Evolutionary conservation across 2,329 filamentous ascomycete genomes (phyloP).

Genomic region (Alternaria burnsii): DNA sequence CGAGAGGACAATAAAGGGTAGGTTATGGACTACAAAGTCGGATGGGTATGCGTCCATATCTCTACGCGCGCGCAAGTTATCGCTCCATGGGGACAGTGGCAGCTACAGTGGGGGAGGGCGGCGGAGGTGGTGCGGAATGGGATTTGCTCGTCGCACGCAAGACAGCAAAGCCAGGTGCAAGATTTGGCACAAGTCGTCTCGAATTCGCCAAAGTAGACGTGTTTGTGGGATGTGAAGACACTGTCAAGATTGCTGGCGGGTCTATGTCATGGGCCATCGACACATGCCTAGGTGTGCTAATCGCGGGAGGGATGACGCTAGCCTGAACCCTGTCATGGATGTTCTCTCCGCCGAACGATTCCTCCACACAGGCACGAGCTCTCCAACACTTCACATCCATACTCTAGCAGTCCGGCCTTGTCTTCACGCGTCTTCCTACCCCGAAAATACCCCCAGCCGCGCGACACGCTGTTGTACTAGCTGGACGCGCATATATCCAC

Average conservation of each 20-base stretch:
- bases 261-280: conserved; percentile 15
- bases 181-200: not conserved
- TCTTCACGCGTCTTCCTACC: conserved; percentile 6
- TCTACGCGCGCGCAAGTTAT: conserved; percentile 30
- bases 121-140: conserved; percentile 18
- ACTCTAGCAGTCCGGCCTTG: not conserved
- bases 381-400: conserved; percentile 6
- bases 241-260: conserved; percentile 6
- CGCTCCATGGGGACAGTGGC: conserved; percentile 36
- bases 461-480: not conserved
- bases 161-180: not conserved
- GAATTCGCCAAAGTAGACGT: not conserved
- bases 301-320: conserved; percentile 10
- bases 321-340: conserved; percentile 11
- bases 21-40: conserved; percentile 85
- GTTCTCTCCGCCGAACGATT: conserved; percentile 8
- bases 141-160: conserved; percentile 5
- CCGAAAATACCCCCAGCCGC: not conserved
- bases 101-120: conserved; percentile 9
- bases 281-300: not conserved
- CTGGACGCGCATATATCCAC: conserved; percentile 6
- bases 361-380: conserved; percentile 14
- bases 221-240: conserved; percentile 8
- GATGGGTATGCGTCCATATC: conserved; percentile 80
- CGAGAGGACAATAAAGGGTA: conserved; percentile 83